Evolutionary conservation across 805 yeast species (phyloP).

Genomic region (Sugiyamaella qingdaonensis): DNA sequence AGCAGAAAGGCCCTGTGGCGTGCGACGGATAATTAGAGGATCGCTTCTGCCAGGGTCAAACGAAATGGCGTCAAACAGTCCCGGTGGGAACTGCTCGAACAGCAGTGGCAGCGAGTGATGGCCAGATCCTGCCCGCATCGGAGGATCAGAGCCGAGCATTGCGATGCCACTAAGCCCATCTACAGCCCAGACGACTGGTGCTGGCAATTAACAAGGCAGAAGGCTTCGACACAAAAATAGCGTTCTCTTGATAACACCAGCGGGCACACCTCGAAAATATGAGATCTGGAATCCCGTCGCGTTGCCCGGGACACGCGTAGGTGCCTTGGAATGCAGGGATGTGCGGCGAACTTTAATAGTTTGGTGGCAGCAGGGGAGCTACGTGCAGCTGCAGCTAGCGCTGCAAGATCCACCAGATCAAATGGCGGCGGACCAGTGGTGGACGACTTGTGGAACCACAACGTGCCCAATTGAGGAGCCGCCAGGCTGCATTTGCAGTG

Average conservation of each 20-base stretch:
- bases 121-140: neutral
- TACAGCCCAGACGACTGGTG: neutral
- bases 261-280: no score
- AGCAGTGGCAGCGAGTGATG: conserved; percentile 1
- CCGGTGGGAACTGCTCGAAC: conserved; percentile 14
- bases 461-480: no score
- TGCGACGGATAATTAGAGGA: conserved; percentile 6
- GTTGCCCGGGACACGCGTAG: neutral
- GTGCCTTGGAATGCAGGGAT: neutral
- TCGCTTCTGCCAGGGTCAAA: conserved; percentile 15
- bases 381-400: neutral
- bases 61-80: conserved; percentile 15
- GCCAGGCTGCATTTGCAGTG: no score
- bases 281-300: no score
- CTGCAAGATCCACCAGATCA: neutral
- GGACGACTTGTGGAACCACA: no score
- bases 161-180: neutral
- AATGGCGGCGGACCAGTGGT: no score
- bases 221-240: no score
- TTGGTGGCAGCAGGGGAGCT: neutral
- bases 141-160: neutral
- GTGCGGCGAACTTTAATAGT: neutral
- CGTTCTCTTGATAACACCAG: no score
- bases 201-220: neutral
- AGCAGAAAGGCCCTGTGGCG: conserved; percentile 3